These are phyloP conservation scores for Colletotrichum musae DNA, from an alignment of 2,329 filamentous ascomycete genomes.

Conservation along the genomic window DNA sequence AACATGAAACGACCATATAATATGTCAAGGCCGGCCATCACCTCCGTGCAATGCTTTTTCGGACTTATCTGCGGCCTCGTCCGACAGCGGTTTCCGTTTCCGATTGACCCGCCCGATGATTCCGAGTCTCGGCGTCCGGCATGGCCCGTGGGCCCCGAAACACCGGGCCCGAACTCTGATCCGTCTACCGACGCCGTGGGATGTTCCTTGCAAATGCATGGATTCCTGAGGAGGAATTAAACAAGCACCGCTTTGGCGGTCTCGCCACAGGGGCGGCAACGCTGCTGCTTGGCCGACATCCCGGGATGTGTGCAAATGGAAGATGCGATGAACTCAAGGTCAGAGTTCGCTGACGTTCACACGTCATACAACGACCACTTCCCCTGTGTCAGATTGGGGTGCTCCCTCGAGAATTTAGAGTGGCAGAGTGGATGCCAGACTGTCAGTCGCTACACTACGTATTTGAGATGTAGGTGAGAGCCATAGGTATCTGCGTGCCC, in stretches of 20 bases:
- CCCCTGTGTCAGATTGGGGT: not conserved
- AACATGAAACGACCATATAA: too few species aligned
- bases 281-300: not conserved
- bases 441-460: too few species aligned
- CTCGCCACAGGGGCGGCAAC: too few species aligned
- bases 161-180: constrained; percentile 11
- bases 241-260: too few species aligned
- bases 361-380: not conserved
- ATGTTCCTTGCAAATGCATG: constrained; percentile 8
- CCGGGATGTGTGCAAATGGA: not conserved
- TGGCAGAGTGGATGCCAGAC: too few species aligned
- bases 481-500: too few species aligned
- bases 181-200: not conserved
- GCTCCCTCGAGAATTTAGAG: too few species aligned
- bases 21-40: too few species aligned
- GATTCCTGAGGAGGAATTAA: not conserved
- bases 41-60: too few species aligned
- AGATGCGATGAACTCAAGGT: constrained; percentile 15
- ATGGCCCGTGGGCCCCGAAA: constrained; percentile 15
- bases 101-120: constrained; percentile 14
- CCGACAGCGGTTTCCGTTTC: not conserved
- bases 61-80: too few species aligned
- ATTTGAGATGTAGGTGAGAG: too few species aligned
- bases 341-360: not conserved
- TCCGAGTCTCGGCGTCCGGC: constrained; percentile 16